A percentile compares a stretch with the other conserved stretches of the same genome.
phyloP scores from a whole-genome alignment of 257 asterid genomes.

The Lithospermum erythrorhizon region DNA sequence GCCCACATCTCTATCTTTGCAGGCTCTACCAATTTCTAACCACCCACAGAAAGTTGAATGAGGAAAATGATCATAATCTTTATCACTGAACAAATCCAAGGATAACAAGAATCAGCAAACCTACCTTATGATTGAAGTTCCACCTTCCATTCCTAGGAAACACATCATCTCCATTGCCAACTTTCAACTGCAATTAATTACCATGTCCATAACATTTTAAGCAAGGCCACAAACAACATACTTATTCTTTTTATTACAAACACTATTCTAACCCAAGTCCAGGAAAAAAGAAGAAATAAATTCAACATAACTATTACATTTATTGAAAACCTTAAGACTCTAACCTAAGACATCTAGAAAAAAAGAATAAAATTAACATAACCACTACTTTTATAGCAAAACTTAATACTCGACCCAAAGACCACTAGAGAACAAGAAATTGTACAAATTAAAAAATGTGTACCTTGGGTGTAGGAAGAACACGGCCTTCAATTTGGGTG shows the following conservation, averaged over 20 bases:
- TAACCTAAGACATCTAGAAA: too few relatives aligned
- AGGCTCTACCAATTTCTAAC: conserved; percentile 22
- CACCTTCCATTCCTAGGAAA: conserved; percentile 37
- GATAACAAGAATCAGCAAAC: conserved; percentile 9
- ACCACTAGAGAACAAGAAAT: background rate
- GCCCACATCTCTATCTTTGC: conserved; percentile 32
- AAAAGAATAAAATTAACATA: too few relatives aligned
- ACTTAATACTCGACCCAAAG: background rate
- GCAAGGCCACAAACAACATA: background rate
- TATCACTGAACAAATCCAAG: background rate
- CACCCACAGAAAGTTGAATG: conserved; percentile 13
- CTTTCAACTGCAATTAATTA: conserved; percentile 21
- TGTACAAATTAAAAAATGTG: background rate
- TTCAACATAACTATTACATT: too few relatives aligned
- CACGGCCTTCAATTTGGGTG: conserved; percentile 81
- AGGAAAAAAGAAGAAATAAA: too few relatives aligned
- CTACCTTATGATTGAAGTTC: conserved; percentile 47
- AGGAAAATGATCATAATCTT: conserved; percentile 1
- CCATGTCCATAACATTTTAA: background rate
- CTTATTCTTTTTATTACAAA: too few relatives aligned
- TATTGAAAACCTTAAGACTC: too few relatives aligned
- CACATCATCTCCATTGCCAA: conserved; percentile 32
- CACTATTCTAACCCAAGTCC: too few relatives aligned
- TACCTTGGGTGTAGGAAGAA: conserved; percentile 79
- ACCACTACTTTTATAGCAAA: too few relatives aligned